Evolutionary conservation across 2,329 filamentous ascomycete genomes (phyloP).

Genomic region (Aschersonia sp.): DNA sequence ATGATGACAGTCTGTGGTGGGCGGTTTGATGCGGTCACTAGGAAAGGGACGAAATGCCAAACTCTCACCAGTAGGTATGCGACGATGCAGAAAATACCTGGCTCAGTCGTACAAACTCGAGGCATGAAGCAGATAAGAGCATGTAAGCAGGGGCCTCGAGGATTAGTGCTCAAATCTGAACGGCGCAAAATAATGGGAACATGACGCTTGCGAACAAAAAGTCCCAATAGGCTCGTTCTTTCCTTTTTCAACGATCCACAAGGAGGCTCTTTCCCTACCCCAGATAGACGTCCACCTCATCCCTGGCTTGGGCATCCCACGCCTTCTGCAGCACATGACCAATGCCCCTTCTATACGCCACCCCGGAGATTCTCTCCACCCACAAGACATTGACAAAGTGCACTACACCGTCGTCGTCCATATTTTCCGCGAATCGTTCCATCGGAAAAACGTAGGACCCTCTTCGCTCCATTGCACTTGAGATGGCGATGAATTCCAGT

Average conservation of each 20-base stretch:
- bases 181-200: not conserved
- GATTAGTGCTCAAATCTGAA: too few relatives aligned
- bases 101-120: too few relatives aligned
- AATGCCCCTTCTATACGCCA: slow-evolving; percentile 25
- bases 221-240: not conserved
- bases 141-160: too few relatives aligned
- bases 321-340: slow-evolving; percentile 25
- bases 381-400: slow-evolving; percentile 32
- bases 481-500: slow-evolving; percentile 28
- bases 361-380: slow-evolving; percentile 28
- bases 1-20: too few relatives aligned
- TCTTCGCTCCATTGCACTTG: slow-evolving; percentile 24
- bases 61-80: too few relatives aligned
- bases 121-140: too few relatives aligned
- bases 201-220: not conserved
- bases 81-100: too few relatives aligned
- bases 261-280: slow-evolving; percentile 12
- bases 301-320: slow-evolving; percentile 24
- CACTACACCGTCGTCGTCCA: slow-evolving; percentile 25
- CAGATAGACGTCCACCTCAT: slow-evolving; percentile 25
- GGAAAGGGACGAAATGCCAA: too few relatives aligned
- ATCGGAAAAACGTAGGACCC: slow-evolving; percentile 24
- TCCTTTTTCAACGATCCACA: not conserved
- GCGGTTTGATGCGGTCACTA: too few relatives aligned
- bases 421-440: slow-evolving; percentile 24